Conservation (phyloP, 345 rosid genomes). For the Iberis pinnata region DNA sequence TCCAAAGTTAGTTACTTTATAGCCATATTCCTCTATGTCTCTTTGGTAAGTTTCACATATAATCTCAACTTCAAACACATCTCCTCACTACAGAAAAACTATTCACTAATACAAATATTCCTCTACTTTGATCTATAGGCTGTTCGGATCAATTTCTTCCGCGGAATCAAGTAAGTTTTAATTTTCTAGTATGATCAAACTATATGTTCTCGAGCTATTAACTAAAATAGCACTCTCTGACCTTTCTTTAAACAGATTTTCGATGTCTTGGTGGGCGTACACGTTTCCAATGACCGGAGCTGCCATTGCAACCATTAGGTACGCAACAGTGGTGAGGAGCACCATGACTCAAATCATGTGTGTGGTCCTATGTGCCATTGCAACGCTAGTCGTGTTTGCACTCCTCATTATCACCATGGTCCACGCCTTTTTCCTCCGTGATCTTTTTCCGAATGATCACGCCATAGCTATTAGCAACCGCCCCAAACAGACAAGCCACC, state of each 20-base stretch:
- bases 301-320: constrained; percentile 61
- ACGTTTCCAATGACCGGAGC: constrained; percentile 85
- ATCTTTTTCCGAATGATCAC: constrained; percentile 64
- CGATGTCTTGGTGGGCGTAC: constrained; percentile 95
- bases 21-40: constrained; percentile 68
- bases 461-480: constrained; percentile 63
- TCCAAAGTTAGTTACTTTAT: constrained; percentile 67
- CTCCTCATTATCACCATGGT: constrained; percentile 49
- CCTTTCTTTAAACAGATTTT: constrained; percentile 64
- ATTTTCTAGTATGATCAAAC: too few relatives aligned
- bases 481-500: constrained; percentile 35
- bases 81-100: background rate
- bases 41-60: constrained; percentile 42
- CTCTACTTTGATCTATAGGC: constrained; percentile 34
- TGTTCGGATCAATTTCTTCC: constrained; percentile 60
- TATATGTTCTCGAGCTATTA: too few relatives aligned
- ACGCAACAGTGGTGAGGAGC: constrained; percentile 45
- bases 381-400: constrained; percentile 51
- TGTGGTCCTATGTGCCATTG: constrained; percentile 34
- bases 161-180: constrained; percentile 55
- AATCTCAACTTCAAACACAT: background rate
- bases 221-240: too few relatives aligned
- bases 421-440: constrained; percentile 41
- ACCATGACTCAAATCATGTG: constrained; percentile 42
- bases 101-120: constrained; percentile 9